phyloP scores from a whole-genome alignment of 495 filamentous ascomycete species.

The Tuber magnatum region DNA sequence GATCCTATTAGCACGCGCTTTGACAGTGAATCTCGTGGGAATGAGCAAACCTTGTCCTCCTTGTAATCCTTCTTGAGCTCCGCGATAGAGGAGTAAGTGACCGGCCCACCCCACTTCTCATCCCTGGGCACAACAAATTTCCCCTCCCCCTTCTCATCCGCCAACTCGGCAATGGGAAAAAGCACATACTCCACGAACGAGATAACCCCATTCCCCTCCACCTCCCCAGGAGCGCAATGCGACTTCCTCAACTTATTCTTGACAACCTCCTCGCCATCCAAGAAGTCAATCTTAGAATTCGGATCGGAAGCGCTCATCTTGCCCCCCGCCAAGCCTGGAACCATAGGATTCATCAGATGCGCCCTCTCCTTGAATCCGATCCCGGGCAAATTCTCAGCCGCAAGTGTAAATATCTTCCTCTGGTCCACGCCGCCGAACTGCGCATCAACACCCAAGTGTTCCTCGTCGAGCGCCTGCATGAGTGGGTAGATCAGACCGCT shows the following conservation, averaged over 20 bases:
- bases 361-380: slow-evolving; percentile 68
- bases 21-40: not conserved
- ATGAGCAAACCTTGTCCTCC: slow-evolving; percentile 61
- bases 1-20: slow-evolving; percentile 31
- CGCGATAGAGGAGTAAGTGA: slow-evolving; percentile 66
- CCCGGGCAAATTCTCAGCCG: slow-evolving; percentile 66
- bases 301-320: slow-evolving; percentile 51
- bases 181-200: slow-evolving; percentile 78
- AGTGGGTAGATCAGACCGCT: slow-evolving; percentile 78
- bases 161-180: slow-evolving; percentile 58
- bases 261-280: slow-evolving; percentile 66
- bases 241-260: slow-evolving; percentile 78
- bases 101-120: slow-evolving; percentile 55
- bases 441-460: slow-evolving; percentile 76
- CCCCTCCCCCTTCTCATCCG: slow-evolving; percentile 49
- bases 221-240: slow-evolving; percentile 60
- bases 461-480: slow-evolving; percentile 85
- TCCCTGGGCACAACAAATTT: slow-evolving; percentile 54
- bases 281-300: slow-evolving; percentile 83
- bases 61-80: slow-evolving; percentile 71
- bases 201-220: slow-evolving; percentile 79
- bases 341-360: slow-evolving; percentile 86
- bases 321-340: slow-evolving; percentile 72
- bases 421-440: slow-evolving; percentile 80
- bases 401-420: slow-evolving; percentile 78